Evolutionary conservation across 2,329 filamentous ascomycete genomes (phyloP).

Genomic region (Lecanoromycetidae sp.): DNA sequence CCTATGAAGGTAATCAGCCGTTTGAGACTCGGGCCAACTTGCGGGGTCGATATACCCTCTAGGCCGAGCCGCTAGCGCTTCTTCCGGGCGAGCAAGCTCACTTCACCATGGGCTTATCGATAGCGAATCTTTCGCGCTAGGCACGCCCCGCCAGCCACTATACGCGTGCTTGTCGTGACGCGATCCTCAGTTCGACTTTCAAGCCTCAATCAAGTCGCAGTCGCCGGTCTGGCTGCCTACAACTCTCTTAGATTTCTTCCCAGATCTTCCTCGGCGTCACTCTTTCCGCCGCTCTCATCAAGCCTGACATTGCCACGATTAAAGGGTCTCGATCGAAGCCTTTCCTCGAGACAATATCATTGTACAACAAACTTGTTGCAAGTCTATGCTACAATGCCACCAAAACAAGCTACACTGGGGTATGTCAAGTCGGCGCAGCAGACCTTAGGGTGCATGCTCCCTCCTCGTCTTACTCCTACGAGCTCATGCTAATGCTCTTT

Average conservation of each 20-base stretch:
- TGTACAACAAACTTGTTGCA: neutral
- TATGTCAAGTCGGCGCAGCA: constrained; percentile 67
- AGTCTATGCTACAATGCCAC: constrained; percentile 11
- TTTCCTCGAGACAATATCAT: neutral
- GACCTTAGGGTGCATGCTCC: constrained; percentile 52
- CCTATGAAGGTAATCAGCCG: too few species aligned
- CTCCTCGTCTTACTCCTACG: neutral
- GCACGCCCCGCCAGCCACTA: too few species aligned
- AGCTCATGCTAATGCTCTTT: constrained; percentile 8
- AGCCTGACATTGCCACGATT: neutral
- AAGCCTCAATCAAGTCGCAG: neutral
- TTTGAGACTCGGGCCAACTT: too few species aligned
- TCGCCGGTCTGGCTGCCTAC: neutral
- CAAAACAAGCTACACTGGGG: constrained; percentile 74
- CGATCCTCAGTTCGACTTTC: neutral
- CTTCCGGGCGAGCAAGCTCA: too few species aligned
- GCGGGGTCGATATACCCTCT: too few species aligned
- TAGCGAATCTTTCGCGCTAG: too few species aligned
- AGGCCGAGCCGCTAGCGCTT: too few species aligned
- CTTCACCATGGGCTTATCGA: too few species aligned
- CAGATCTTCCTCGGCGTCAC: neutral
- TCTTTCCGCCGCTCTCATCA: neutral
- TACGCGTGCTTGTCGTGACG: constrained; percentile 3
- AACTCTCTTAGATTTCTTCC: neutral
- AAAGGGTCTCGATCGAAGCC: neutral